Evolutionary conservation across 1,284 basidiomycete species (phyloP).

Genomic region (Trametes sp.): DNA sequence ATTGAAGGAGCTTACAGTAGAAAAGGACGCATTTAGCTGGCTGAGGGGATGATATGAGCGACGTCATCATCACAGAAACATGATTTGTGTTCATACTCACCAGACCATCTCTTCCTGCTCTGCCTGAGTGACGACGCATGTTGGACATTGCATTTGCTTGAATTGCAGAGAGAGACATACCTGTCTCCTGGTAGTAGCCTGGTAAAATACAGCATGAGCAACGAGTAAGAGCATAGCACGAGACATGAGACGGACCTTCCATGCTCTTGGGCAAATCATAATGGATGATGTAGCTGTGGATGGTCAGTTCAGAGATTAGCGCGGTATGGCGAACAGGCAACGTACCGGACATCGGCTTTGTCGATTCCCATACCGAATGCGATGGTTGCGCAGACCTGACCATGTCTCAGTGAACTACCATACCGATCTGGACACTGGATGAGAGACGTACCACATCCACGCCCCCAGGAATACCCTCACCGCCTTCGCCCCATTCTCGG

Average conservation of each 20-base stretch:
- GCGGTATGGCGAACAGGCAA: constrained; percentile 29
- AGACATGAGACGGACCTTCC: constrained; percentile 63
- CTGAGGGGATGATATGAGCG: constrained; percentile 45
- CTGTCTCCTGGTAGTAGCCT: constrained; percentile 93
- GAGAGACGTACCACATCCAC: constrained; percentile 65
- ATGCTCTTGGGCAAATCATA: constrained; percentile 86
- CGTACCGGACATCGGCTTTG: constrained; percentile 82
- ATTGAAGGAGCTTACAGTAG: constrained; percentile 63
- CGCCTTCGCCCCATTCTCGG: constrained; percentile 67
- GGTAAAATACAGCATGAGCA: not conserved
- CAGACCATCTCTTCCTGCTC: constrained; percentile 85
- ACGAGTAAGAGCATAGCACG: too few species aligned
- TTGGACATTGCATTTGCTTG: not conserved
- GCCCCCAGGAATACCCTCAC: constrained; percentile 51
- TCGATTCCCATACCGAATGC: constrained; percentile 94
- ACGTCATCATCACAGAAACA: not conserved
- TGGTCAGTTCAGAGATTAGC: not conserved
- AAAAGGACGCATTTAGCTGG: constrained; percentile 83
- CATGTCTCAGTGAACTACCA: not conserved
- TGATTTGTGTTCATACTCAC: constrained; percentile 53
- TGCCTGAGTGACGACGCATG: constrained; percentile 46
- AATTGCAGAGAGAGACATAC: constrained; percentile 41
- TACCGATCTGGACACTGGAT: constrained; percentile 3
- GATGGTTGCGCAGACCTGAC: constrained; percentile 66
- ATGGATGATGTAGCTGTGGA: constrained; percentile 71